phyloP scores from a whole-genome alignment of 768 basidiomycete genomes.

The Suillus plorans region DNA sequence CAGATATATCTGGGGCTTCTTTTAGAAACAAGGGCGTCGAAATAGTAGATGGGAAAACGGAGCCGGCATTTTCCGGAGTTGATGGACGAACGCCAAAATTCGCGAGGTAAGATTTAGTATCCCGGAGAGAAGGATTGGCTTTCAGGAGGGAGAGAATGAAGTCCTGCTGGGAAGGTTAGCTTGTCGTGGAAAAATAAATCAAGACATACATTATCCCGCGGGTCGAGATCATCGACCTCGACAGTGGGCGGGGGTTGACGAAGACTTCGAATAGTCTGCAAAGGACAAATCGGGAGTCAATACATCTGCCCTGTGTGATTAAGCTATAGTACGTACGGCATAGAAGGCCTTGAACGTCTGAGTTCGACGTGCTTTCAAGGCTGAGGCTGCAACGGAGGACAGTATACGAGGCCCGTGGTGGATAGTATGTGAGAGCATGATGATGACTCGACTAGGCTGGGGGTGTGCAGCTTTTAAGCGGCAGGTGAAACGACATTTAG shows the following conservation, averaged over 20 bases:
- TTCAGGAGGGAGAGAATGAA: conserved; percentile 94
- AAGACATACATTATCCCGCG: conserved; percentile 50
- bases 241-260: conserved; percentile 18
- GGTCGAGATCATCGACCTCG: conserved; percentile 27
- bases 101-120: conserved; percentile 86
- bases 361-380: conserved; percentile 35
- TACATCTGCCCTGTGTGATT: too few relatives aligned
- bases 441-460: conserved; percentile 24
- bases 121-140: conserved; percentile 88
- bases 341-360: conserved; percentile 52
- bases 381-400: conserved; percentile 25
- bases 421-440: conserved; percentile 40
- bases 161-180: conserved; percentile 55
- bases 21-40: conserved; percentile 22
- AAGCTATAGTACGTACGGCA: conserved; percentile 41
- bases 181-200: neutral
- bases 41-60: conserved; percentile 20
- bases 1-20: conserved; percentile 10
- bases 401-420: conserved; percentile 27
- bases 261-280: conserved; percentile 31
- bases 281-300: conserved; percentile 19
- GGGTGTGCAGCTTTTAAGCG: conserved; percentile 20
- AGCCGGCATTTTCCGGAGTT: conserved; percentile 28
- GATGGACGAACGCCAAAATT: conserved; percentile 79
- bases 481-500: conserved; percentile 5